These are phyloP conservation scores for Pichia sp. DNA, from an alignment of 1,139 yeast genomes.

Conservation along the genomic window DNA sequence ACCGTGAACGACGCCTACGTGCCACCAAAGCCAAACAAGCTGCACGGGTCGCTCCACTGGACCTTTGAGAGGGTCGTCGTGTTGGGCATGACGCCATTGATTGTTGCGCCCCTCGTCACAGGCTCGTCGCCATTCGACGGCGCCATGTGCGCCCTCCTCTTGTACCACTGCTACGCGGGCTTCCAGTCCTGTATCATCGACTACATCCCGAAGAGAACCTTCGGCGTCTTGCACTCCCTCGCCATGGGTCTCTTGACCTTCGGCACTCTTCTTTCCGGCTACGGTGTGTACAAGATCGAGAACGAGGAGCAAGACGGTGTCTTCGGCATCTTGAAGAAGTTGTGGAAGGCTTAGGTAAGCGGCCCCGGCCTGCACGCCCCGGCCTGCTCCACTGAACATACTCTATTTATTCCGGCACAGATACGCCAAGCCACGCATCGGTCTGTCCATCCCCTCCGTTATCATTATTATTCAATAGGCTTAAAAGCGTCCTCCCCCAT, in stretches of 20 bases:
- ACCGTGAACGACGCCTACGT: constrained; percentile 72
- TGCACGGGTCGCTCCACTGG: constrained; percentile 74
- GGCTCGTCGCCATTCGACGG: constrained; percentile 56
- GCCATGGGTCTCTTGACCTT: constrained; percentile 60
- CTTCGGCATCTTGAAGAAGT: constrained; percentile 38
- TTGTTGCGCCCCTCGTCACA: constrained; percentile 57
- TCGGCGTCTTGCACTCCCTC: constrained; percentile 57
- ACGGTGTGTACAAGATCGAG: constrained; percentile 68
- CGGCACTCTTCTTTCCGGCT: constrained; percentile 60
- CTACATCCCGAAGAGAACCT: constrained; percentile 71
- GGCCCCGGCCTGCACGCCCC: neutral
- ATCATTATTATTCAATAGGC: constrained; percentile 3
- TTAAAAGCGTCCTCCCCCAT: neutral
- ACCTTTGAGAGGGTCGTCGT: constrained; percentile 59
- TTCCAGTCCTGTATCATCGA: constrained; percentile 77
- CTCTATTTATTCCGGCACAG: neutral
- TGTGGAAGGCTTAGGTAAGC: constrained; percentile 37
- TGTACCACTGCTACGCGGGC: constrained; percentile 68
- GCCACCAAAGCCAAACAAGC: constrained; percentile 51
- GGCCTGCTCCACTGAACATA: too few relatives aligned
- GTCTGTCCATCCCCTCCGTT: neutral
- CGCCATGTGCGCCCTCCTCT: constrained; percentile 50
- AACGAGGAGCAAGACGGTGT: constrained; percentile 57
- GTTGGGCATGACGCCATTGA: constrained; percentile 60
- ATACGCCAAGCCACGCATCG: neutral